Evolutionary conservation across 2,329 filamentous ascomycete species (phyloP).

Genomic region (Coccinonectria pachysandricola): DNA sequence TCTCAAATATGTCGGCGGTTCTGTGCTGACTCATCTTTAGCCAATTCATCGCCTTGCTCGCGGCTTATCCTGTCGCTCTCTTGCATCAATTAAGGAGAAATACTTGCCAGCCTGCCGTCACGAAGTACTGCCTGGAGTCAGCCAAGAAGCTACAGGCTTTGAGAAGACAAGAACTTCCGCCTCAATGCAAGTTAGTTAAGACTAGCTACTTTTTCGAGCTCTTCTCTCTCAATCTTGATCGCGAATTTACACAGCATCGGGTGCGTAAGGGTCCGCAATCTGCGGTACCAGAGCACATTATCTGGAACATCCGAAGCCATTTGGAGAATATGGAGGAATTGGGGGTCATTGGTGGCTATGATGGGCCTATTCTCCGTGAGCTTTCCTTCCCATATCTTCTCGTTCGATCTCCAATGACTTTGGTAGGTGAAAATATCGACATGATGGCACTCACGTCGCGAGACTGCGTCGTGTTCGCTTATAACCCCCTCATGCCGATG

Average conservation of each 20-base stretch:
- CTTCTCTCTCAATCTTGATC: conserved; percentile 16
- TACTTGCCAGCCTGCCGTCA: conserved; percentile 15
- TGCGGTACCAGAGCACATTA: conserved; percentile 13
- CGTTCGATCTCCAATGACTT: too few species aligned
- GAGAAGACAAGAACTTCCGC: conserved; percentile 7
- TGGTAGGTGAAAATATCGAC: conserved; percentile 15
- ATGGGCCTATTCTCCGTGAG: conserved; percentile 15
- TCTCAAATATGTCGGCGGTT: too few species aligned
- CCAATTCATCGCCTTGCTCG: conserved; percentile 17
- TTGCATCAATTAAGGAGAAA: conserved; percentile 15
- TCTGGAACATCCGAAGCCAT: conserved; percentile 17
- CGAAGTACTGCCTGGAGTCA: conserved; percentile 13
- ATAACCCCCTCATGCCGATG: conserved; percentile 10
- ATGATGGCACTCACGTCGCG: conserved; percentile 11
- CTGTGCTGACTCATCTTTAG: too few species aligned
- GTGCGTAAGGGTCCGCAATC: conserved; percentile 6
- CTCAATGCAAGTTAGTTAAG: background rate
- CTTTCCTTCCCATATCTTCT: too few species aligned
- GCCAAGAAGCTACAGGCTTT: conserved; percentile 5
- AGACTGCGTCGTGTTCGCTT: conserved; percentile 9
- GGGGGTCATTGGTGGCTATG: conserved; percentile 8
- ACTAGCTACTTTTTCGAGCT: conserved; percentile 18
- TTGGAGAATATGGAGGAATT: conserved; percentile 17
- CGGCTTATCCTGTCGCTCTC: conserved; percentile 17
- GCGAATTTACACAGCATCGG: conserved; percentile 9